Conservation (phyloP, 257 asterid genomes). For the Penstemon barbatus region DNA sequence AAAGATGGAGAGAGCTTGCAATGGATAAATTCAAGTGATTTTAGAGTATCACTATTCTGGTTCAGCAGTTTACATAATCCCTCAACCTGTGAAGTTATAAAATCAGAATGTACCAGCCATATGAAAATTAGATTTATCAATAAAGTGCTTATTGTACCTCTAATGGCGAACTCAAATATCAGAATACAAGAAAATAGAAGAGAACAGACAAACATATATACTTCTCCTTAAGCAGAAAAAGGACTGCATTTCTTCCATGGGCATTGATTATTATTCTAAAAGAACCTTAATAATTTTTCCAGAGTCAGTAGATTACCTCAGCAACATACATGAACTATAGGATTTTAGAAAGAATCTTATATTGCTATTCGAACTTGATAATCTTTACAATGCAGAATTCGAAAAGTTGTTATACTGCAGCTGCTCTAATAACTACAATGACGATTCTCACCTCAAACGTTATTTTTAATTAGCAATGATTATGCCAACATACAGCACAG, state of each 20-base stretch:
- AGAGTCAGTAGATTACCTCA: not conserved
- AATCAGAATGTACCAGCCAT: slow-evolving; percentile 33
- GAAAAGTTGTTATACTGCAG: not conserved
- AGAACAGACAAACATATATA: not conserved
- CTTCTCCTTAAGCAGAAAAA: too few species aligned
- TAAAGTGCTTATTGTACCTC: not conserved
- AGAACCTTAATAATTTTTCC: not conserved
- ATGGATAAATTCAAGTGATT: slow-evolving; percentile 67
- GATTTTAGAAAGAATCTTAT: too few species aligned
- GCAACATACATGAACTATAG: too few species aligned
- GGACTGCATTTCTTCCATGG: too few species aligned
- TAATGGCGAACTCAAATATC: slow-evolving; percentile 1
- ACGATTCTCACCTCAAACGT: not conserved
- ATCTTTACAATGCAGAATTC: not conserved
- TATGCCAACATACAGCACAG: not conserved
- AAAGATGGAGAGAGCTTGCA: slow-evolving; percentile 80
- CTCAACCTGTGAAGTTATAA: slow-evolving; percentile 59
- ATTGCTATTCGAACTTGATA: not conserved
- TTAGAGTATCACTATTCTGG: slow-evolving; percentile 65
- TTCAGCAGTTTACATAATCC: slow-evolving; percentile 79
- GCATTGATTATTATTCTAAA: not conserved
- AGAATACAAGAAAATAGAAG: not conserved
- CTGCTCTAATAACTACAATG: not conserved
- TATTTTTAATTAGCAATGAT: not conserved
- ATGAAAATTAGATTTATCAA: slow-evolving; percentile 17